phyloP scores from a whole-genome alignment of 2,329 filamentous ascomycete species.

The Sporothrix luriei region DNA sequence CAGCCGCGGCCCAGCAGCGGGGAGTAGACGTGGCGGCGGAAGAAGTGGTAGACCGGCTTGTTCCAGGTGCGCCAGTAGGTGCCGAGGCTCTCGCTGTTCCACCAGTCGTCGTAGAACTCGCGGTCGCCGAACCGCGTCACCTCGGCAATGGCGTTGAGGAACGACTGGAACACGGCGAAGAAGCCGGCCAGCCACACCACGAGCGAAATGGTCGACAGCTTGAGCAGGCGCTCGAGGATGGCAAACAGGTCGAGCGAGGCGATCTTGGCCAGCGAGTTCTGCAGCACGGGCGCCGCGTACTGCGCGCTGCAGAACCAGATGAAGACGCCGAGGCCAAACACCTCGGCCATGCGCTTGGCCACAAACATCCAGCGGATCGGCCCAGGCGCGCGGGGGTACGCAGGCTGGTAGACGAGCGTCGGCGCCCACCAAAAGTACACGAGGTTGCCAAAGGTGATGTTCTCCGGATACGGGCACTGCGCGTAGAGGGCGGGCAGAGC shows the following conservation, averaged over 20 bases:
- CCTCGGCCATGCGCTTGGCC: constrained; percentile 76
- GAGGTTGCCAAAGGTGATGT: constrained; percentile 85
- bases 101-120: constrained; percentile 97
- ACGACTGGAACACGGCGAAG: constrained; percentile 93
- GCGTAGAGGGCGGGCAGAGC: constrained; percentile 80
- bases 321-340: constrained; percentile 76
- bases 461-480: constrained; percentile 82
- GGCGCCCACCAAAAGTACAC: constrained; percentile 98
- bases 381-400: constrained; percentile 80
- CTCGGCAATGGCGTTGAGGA: constrained; percentile 88
- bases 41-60: constrained; percentile 94
- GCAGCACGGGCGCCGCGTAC: constrained; percentile 86
- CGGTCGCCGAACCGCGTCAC: constrained; percentile 87
- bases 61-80: constrained; percentile 97
- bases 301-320: constrained; percentile 96
- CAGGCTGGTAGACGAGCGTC: constrained; percentile 93
- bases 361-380: constrained; percentile 85
- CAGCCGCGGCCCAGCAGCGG: constrained; percentile 85
- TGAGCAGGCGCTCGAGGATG: constrained; percentile 87
- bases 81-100: constrained; percentile 86
- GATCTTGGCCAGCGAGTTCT: constrained; percentile 88
- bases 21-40: constrained; percentile 90
- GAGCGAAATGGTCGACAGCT: constrained; percentile 90
- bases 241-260: constrained; percentile 75
- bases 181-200: constrained; percentile 98